Base-by-base conservation (phyloP, 495 filamentous ascomycete genomes). In the Trichoderma erinaceum region DNA sequence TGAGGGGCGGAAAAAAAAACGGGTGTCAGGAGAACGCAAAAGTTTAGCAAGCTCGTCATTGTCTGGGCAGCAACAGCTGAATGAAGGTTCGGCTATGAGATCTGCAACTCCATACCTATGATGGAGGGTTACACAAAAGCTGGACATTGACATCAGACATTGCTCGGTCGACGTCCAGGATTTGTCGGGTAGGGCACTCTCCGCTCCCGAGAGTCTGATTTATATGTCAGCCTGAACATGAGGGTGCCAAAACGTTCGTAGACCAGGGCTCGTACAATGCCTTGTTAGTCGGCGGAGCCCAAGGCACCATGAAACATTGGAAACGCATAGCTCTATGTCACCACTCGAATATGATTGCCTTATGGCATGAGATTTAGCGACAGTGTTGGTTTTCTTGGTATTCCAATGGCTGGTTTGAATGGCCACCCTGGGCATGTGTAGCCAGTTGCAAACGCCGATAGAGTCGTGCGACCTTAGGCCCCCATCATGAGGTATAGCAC, bases 81-180 rank as follows among this genome's bases (percentile, higher is more conserved):
- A 32, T 32, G 25, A 21, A 21, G 0, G 35, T 38, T 13, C 23
- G 29, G 56, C n/a, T 61, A 18, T 32, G n/a, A 32, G 56, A 61
- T 32, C 56, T 32, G 56, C 56, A 21, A 21, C 25, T 25, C 18
- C 18, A 6, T 25, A n/a, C 12, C 16, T 16, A 21, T 13, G 27
- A 29, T 29, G 56, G 56, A 61, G 56, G 56, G 56, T 61, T 25
- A 32, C 56, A 61, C 56, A 35, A 21, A 61, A 12, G 23, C 56
- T 61, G 56, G 25, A 35, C 3, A 29, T 18, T 13, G 25, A 21
- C 56, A 15, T 32, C 29, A 61, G 56, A 11, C 16, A 2, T 32
- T 32, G 25, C 27, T 16, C n/a, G 3, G n/a, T 61, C 29, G 11
- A 21, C 5, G 56, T 3, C 7, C 16, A 61, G 29, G 29, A 29